Evolutionary conservation across 2,329 filamentous ascomycete species (phyloP), one percentile per base, ranked within the genome.

Genomic region (Aureobasidium sp.): DNA sequence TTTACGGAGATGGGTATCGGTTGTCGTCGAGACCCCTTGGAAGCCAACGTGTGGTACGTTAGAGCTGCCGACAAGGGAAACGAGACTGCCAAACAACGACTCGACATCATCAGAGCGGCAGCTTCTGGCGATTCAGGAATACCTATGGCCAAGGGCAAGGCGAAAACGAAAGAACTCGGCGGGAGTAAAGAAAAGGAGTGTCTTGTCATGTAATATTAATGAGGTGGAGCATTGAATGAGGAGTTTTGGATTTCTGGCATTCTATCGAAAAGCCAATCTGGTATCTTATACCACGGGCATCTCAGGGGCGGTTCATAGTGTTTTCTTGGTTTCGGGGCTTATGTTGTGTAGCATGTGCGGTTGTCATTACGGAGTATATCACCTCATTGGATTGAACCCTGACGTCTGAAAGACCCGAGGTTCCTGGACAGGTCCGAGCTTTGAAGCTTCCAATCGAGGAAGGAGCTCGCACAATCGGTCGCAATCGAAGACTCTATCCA

Each of bases 1-100:
- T 99, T 99, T 73, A 97, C 92, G 5, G 94, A 99, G 74, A 96
- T 95, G 90, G 94, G 94, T 65, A 97, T 99, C 68, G 94, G 94
- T 55, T 97, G 91, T 74, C 89, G 91, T 41, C 87, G 91, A 53
- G 94, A 99, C 73, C 87, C 93, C n/a, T 83, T 99, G 47, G 92
- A 97, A 74, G 93, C 94, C 68, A 99, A 99, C 71, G 90, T 96
- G 36, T 97, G 92, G 93, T 99, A 99, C 73, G 93, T 99, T 68
- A 90, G 90, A 75, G 94, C 94, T 5, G 93, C 94, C 17, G 93
- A 96, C 67, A 85, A 90, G 55, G 94, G 93, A 51, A 92, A 97
- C 70, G 90, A 94, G 69, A 85, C 91, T 63, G 94, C 94, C 56
- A 93, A 88, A 74, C 88, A 94, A 70, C 85, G 94, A 29, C 81